Conservation (phyloP, 2,329 filamentous ascomycete genomes). For the Epichloe gansuensis region DNA sequence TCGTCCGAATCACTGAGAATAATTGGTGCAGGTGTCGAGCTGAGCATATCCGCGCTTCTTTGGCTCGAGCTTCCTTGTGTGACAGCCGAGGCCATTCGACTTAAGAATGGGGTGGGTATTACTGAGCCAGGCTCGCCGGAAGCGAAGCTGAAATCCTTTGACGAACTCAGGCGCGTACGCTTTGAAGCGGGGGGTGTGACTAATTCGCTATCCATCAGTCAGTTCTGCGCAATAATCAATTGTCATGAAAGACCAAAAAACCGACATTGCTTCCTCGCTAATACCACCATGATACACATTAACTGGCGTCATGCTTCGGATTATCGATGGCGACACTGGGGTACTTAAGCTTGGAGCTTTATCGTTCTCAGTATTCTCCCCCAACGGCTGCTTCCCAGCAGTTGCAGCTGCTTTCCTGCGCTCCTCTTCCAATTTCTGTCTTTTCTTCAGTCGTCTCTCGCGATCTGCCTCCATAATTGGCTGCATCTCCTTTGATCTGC, state of each 20-base stretch:
- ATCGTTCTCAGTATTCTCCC: constrained; percentile 9
- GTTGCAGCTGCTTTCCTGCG: constrained; percentile 5
- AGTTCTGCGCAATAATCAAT: not conserved
- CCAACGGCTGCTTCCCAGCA: constrained; percentile 12
- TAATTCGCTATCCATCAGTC: constrained; percentile 15
- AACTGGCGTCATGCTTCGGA: not conserved
- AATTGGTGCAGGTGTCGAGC: constrained; percentile 7
- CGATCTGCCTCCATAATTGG: constrained; percentile 29
- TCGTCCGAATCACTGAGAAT: constrained; percentile 23
- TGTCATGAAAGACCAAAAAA: not conserved
- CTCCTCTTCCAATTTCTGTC: constrained; percentile 13
- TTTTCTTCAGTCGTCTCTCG: constrained; percentile 18
- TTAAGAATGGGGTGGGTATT: constrained; percentile 7
- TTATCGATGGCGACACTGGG: not conserved
- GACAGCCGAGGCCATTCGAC: constrained; percentile 4
- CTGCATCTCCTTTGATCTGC: constrained; percentile 36
- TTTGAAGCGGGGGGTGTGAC: constrained; percentile 27
- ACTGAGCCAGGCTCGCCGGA: constrained; percentile 7
- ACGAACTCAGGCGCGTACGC: constrained; percentile 18
- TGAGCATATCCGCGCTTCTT: not conserved
- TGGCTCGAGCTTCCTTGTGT: not conserved
- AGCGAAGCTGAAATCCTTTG: constrained; percentile 6
- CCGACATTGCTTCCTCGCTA: not conserved
- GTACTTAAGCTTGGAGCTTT: not conserved
- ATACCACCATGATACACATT: not conserved